Evolutionary conservation across 2,329 filamentous ascomycete genomes (phyloP).

Genomic region (Fusarium solani-melongenae): DNA sequence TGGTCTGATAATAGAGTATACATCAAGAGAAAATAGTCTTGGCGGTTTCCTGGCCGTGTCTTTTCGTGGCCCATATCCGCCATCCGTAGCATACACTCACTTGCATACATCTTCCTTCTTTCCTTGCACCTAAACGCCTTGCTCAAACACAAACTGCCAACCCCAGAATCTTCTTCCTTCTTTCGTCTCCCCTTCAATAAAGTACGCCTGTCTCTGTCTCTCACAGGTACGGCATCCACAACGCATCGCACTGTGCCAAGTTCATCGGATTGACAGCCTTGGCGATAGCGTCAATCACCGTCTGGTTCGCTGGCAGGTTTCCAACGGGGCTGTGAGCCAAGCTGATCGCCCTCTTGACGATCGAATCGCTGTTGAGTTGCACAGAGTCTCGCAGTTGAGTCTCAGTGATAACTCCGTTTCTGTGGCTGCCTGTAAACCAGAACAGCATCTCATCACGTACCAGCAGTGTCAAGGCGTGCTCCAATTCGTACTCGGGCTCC

Average conservation of each 20-base stretch:
- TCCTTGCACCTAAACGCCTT: constrained; percentile 41
- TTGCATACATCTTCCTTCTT: constrained; percentile 17
- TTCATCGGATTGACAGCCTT: constrained; percentile 93
- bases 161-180: neutral
- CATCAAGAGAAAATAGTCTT: neutral
- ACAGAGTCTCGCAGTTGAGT: constrained; percentile 82
- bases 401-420: constrained; percentile 62
- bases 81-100: constrained; percentile 17
- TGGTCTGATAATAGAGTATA: neutral
- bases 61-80: constrained; percentile 15
- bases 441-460: constrained; percentile 98
- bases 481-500: constrained; percentile 89
- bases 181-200: constrained; percentile 8
- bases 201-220: constrained; percentile 25
- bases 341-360: constrained; percentile 89
- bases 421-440: constrained; percentile 88
- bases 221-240: constrained; percentile 98
- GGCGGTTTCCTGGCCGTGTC: neutral
- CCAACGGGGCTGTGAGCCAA: constrained; percentile 82
- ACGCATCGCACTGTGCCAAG: constrained; percentile 85
- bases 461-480: constrained; percentile 93
- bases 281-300: constrained; percentile 93
- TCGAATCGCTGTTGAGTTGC: constrained; percentile 86
- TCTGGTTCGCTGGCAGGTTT: constrained; percentile 94
- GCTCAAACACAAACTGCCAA: constrained; percentile 40